phyloP scores from a whole-genome alignment of 768 basidiomycete genomes.

The Termitomyces bulborhizus region DNA sequence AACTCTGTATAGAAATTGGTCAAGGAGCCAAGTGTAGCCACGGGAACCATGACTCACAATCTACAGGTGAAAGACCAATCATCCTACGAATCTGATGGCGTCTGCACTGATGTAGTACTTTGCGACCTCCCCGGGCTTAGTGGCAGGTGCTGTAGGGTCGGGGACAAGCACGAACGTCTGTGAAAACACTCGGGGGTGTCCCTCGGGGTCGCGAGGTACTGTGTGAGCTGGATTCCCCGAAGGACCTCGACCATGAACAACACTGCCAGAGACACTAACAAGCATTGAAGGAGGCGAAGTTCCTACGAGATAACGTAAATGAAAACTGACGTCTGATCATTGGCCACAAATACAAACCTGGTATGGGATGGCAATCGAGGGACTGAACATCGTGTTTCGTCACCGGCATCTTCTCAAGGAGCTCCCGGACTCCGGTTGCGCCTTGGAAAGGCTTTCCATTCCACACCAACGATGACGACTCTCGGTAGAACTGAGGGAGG shows the following conservation, averaged over 20 bases:
- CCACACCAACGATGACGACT: conserved; percentile 74
- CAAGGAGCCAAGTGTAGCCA: neutral
- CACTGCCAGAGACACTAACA: conserved; percentile 75
- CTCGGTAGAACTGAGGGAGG: conserved; percentile 76
- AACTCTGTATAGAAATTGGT: neutral
- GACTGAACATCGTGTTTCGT: conserved; percentile 85
- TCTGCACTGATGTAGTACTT: conserved; percentile 82
- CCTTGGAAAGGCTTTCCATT: conserved; percentile 81
- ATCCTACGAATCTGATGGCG: conserved; percentile 75
- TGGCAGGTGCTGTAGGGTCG: conserved; percentile 57
- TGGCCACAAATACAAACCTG: conserved; percentile 40
- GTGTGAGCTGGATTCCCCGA: conserved; percentile 50
- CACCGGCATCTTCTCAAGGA: conserved; percentile 67
- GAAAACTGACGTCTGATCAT: neutral
- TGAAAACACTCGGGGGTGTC: conserved; percentile 78
- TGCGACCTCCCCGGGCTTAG: conserved; percentile 65
- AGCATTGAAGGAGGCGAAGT: conserved; percentile 74
- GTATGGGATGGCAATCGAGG: conserved; percentile 87
- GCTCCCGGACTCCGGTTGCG: conserved; percentile 55
- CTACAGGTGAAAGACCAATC: neutral
- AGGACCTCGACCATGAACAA: conserved; percentile 61
- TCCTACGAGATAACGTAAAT: conserved; percentile 33
- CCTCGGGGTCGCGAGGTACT: conserved; percentile 53
- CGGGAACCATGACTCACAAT: conserved; percentile 7
- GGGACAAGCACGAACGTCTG: conserved; percentile 85